Base-by-base conservation (phyloP, 1,284 basidiomycete genomes). In the Trametes versicolor region DNA sequence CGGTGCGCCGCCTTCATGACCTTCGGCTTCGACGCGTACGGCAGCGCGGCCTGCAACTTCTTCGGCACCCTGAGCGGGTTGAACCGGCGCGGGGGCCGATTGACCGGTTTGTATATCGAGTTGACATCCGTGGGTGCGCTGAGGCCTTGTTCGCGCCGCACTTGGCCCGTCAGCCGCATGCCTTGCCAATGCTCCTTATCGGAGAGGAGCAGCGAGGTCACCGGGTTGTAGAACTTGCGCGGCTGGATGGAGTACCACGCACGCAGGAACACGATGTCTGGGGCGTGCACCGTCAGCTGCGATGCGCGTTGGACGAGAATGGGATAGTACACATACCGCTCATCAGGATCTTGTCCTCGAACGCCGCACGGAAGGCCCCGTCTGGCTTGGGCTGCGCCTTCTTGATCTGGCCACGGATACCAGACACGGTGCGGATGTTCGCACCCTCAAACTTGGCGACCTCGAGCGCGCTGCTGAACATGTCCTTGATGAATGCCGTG, bases 381-480 rank as follows among this genome's bases (percentile, higher is more conserved):
- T 98, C 97, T 0, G 97, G 97, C 76, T 97, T 98, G 9, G 91
- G 82, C 23, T 99, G 81, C 2, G 95, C 96, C 78, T 97, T 98
- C 83, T 99, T 99, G 56, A 99, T 89, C 79, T 99, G 97, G 21
- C 97, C 97, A 43, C 98, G 83, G 64, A 99, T 95, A 6, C 97
- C 98, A 6, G 95, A 97, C 9, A 99, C 98, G 0, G 98, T 99
- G 70, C 92, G 86, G 64, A 99, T 89, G 76, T 94, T 95, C 15
- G 97, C 98, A 12, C 98, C 98, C 78, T 99, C 98, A 73, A 99
- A 99, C 79, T 98, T 99, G 66, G 97, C 96, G 13, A 99, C 96
- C 78, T 99, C 97, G 36, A 99, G 85, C 13, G 94, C 90, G 55
- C 88, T 91, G 65, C 82, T 91, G 82, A 99, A 99, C 97, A 99